Evolutionary conservation across 768 basidiomycete genomes (phyloP).

Genomic region (Macrolepiota fuliginosa): DNA sequence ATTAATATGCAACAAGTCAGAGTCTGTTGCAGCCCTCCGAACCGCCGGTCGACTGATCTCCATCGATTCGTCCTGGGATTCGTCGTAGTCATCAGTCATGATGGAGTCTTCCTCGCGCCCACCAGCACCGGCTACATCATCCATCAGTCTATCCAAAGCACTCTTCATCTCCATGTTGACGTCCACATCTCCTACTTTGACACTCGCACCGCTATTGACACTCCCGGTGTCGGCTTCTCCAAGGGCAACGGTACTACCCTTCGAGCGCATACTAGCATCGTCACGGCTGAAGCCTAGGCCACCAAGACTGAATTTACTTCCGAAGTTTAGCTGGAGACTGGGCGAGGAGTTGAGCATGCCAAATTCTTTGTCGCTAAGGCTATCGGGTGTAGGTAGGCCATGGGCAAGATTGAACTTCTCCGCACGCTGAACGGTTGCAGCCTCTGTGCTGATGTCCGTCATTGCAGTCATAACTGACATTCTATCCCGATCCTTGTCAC

Average conservation of each 20-base stretch:
- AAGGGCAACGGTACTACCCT: neutral
- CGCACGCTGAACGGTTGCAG: slow-evolving; percentile 46
- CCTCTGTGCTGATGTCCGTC: slow-evolving; percentile 47
- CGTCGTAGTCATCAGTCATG: slow-evolving; percentile 39
- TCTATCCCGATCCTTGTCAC: slow-evolving; percentile 35
- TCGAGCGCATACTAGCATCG: slow-evolving; percentile 14
- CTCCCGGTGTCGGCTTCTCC: slow-evolving; percentile 13
- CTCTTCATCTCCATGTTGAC: slow-evolving; percentile 72
- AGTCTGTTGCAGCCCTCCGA: slow-evolving; percentile 53
- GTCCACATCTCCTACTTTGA: slow-evolving; percentile 48
- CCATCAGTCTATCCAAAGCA: slow-evolving; percentile 71
- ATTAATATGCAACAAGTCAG: slow-evolving; percentile 35
- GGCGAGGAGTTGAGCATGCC: slow-evolving; percentile 24
- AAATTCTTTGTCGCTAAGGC: slow-evolving; percentile 29
- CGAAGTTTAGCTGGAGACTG: slow-evolving; percentile 42
- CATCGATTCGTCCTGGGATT: slow-evolving; percentile 19
- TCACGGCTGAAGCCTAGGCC: slow-evolving; percentile 29
- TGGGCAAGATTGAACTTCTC: slow-evolving; percentile 35
- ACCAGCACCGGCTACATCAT: slow-evolving; percentile 55
- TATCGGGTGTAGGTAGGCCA: slow-evolving; percentile 15
- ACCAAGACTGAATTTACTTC: slow-evolving; percentile 43
- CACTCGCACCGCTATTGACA: slow-evolving; percentile 27
- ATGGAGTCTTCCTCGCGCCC: slow-evolving; percentile 39
- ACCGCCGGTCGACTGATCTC: slow-evolving; percentile 27
- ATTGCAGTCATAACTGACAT: slow-evolving; percentile 36